Evolutionary conservation across 345 rosid genomes (phyloP).

Genomic region (Angophora floribunda): DNA sequence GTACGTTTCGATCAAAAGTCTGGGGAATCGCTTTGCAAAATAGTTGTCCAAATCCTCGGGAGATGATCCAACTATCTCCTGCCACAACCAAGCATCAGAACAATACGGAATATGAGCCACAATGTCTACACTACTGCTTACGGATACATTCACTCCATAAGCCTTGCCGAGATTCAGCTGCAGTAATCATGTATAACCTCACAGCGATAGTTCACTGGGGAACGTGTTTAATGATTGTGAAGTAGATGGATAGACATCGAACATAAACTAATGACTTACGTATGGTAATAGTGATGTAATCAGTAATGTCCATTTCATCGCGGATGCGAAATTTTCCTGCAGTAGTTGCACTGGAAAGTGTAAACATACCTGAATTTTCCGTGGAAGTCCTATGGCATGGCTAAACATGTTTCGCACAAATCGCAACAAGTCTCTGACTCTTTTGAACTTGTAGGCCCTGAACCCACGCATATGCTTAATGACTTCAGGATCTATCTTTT

Average conservation of each 20-base stretch:
- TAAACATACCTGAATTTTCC: slow-evolving; percentile 49
- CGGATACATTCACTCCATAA: too few species aligned
- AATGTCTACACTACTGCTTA: too few species aligned
- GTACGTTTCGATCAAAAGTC: slow-evolving; percentile 73
- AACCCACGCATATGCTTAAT: slow-evolving; percentile 56
- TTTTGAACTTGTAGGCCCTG: slow-evolving; percentile 68
- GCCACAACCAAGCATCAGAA: background rate
- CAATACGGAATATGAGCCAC: background rate
- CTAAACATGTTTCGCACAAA: slow-evolving; percentile 77
- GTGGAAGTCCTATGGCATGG: slow-evolving; percentile 83
- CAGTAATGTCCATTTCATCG: background rate
- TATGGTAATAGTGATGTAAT: background rate
- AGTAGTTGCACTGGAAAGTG: background rate
- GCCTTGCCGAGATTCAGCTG: too few species aligned
- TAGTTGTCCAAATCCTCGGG: slow-evolving; percentile 79
- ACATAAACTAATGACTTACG: background rate
- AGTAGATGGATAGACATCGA: too few species aligned
- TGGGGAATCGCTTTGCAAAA: slow-evolving; percentile 67
- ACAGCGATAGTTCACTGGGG: background rate
- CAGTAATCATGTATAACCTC: too few species aligned
- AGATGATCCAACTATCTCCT: slow-evolving; percentile 76
- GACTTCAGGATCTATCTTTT: slow-evolving; percentile 62
- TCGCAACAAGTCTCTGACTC: slow-evolving; percentile 72
- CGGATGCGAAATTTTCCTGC: background rate
- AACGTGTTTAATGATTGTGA: background rate